Conservation (phyloP, 2,329 filamentous ascomycete species). For the Pyrenochaeta sp. region DNA sequence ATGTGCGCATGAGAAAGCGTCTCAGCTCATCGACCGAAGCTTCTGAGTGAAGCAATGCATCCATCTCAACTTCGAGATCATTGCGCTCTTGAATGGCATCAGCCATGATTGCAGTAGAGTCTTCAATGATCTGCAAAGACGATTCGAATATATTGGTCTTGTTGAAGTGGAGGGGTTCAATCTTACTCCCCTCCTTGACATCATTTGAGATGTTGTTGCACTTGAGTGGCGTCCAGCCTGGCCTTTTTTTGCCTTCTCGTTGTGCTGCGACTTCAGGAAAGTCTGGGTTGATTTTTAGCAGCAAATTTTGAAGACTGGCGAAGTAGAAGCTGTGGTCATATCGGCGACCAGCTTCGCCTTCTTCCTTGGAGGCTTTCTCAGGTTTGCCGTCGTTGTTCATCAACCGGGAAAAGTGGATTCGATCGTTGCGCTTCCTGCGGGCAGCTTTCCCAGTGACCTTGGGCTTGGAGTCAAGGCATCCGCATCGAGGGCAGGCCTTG, state of each 20-base stretch:
- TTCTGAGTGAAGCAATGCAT: neutral
- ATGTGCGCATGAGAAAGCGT: neutral
- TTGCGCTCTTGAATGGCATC: constrained; percentile 5
- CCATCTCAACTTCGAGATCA: neutral
- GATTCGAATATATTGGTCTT: constrained; percentile 22
- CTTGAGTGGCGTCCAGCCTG: constrained; percentile 28
- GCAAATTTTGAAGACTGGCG: constrained; percentile 2
- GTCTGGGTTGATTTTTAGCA: constrained; percentile 15
- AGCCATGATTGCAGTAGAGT: constrained; percentile 9
- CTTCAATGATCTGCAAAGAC: constrained; percentile 8
- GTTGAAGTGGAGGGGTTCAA: constrained; percentile 21
- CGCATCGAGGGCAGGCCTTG: constrained; percentile 1
- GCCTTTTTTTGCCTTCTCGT: constrained; percentile 6
- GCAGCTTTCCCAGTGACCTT: constrained; percentile 1
- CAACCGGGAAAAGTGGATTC: constrained; percentile 6
- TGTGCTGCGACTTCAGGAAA: constrained; percentile 16
- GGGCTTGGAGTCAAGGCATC: neutral
- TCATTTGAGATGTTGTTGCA: constrained; percentile 30
- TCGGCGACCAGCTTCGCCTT: constrained; percentile 13
- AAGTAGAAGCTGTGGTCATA: constrained; percentile 9
- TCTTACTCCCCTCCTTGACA: constrained; percentile 15
- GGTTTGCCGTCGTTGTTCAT: neutral
- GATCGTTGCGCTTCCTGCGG: constrained; percentile 13
- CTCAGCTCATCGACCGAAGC: neutral
- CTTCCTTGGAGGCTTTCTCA: constrained; percentile 6